phyloP scores from a whole-genome alignment of 1,139 yeast genomes.

The Protomyces lactucae-debilis region DNA sequence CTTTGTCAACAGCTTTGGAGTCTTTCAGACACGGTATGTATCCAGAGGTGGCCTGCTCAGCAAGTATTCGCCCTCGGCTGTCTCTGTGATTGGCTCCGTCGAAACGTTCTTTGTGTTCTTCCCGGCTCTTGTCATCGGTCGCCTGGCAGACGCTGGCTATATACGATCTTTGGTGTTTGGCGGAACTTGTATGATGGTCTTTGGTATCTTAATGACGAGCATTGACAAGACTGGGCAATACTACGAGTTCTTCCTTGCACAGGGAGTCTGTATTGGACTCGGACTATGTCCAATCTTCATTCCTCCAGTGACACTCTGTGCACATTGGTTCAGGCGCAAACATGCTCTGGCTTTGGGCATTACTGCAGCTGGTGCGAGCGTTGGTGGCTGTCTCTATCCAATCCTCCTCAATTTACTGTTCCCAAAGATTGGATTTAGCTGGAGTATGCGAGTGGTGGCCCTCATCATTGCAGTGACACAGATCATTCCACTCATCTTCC shows the following conservation, averaged over 20 bases:
- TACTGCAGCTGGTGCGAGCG: slow-evolving; percentile 31
- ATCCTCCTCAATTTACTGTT: slow-evolving; percentile 36
- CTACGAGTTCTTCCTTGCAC: slow-evolving; percentile 47
- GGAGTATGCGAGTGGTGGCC: slow-evolving; percentile 39
- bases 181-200: slow-evolving; percentile 50
- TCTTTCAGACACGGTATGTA: slow-evolving; percentile 55
- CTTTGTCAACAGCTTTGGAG: slow-evolving; percentile 30
- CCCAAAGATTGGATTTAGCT: slow-evolving; percentile 38
- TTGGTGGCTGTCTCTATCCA: slow-evolving; percentile 40
- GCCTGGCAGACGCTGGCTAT: slow-evolving; percentile 49
- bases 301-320: slow-evolving; percentile 28
- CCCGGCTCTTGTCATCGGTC: slow-evolving; percentile 56
- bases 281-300: slow-evolving; percentile 31
- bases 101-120: slow-evolving; percentile 52
- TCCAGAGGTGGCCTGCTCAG: slow-evolving; percentile 43
- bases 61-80: slow-evolving; percentile 43
- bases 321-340: slow-evolving; percentile 30
- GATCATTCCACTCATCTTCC: slow-evolving; percentile 21
- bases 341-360: slow-evolving; percentile 30
- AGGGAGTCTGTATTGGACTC: slow-evolving; percentile 31
- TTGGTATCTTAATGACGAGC: slow-evolving; percentile 53
- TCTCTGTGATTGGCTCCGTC: slow-evolving; percentile 64
- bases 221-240: slow-evolving; percentile 44
- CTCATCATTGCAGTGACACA: slow-evolving; percentile 34
- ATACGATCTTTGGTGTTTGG: slow-evolving; percentile 35